Conservation (phyloP, 2,329 filamentous ascomycete genomes). For the Pseudogymnoascus destructans region DNA sequence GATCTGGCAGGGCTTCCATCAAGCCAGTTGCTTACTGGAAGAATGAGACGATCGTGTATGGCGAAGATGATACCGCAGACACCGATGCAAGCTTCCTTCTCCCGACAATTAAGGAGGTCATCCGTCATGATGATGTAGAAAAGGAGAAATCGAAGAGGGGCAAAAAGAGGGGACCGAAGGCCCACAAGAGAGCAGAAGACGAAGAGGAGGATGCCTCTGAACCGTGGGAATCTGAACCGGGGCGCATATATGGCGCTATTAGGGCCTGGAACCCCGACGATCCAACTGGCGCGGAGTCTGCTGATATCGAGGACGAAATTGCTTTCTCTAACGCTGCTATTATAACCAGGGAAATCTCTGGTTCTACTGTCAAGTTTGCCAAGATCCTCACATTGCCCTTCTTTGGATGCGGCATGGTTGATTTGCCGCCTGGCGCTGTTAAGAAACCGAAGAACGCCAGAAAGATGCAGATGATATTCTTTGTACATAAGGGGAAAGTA, state of each 20-base stretch:
- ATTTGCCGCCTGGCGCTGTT: conserved; percentile 67
- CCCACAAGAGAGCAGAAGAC: conserved; percentile 24
- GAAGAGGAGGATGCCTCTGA: conserved; percentile 46
- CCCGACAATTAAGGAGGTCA: conserved; percentile 61
- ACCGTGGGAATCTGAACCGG: conserved; percentile 58
- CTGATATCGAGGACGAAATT: conserved; percentile 41
- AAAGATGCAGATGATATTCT: conserved; percentile 96
- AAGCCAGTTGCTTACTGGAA: conserved; percentile 76
- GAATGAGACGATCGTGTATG: conserved; percentile 65
- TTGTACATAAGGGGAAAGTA: conserved; percentile 73
- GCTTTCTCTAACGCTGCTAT: conserved; percentile 37
- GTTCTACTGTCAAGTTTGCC: conserved; percentile 70
- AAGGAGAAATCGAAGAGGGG: conserved; percentile 25
- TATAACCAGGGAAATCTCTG: conserved; percentile 43
- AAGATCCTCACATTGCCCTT: conserved; percentile 78
- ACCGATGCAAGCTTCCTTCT: conserved; percentile 45
- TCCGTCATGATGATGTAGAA: conserved; percentile 53
- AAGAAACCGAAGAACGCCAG: conserved; percentile 87
- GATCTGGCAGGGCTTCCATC: conserved; percentile 67
- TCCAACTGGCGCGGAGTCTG: conserved; percentile 38
- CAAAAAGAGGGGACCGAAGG: conserved; percentile 8
- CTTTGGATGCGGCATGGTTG: conserved; percentile 81
- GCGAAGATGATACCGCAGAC: conserved; percentile 43
- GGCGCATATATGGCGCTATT: conserved; percentile 49
- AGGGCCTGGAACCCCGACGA: conserved; percentile 52